These are phyloP conservation scores for Euryodendron excelsum DNA, from an alignment of 148 eudicot species.

Conservation along the genomic window DNA sequence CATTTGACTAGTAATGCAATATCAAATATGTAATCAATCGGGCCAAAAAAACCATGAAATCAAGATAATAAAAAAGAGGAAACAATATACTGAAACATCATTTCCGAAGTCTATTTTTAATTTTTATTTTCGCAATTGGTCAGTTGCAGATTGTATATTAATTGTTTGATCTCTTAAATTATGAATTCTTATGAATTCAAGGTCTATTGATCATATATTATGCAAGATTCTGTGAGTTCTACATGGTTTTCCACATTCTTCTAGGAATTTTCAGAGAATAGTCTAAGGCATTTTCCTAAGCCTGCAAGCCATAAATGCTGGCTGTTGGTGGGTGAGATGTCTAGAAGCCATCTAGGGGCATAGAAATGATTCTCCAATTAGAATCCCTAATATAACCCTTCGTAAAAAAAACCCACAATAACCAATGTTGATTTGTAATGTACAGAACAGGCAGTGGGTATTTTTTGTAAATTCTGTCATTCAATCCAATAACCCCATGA, in stretches of 20 bases:
- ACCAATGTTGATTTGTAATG: neutral
- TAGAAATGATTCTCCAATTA: slow-evolving; percentile 5
- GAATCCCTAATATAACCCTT: slow-evolving; percentile 4
- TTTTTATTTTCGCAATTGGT: neutral
- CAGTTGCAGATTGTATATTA: neutral
- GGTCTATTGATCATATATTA: neutral
- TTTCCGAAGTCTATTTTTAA: neutral
- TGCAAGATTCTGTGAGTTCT: neutral
- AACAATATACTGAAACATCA: neutral
- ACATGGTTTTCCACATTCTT: slow-evolving; percentile 23
- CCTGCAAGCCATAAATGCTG: neutral
- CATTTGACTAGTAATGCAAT: no score
- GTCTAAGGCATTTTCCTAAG: neutral
- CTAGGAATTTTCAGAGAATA: slow-evolving; percentile 9
- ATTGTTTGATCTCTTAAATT: neutral
- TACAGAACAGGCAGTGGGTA: neutral
- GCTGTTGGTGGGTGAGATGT: slow-evolving; percentile 19
- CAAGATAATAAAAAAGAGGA: no score
- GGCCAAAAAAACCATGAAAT: no score
- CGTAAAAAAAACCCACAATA: neutral
- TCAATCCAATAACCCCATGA: neutral
- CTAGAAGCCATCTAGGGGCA: neutral
- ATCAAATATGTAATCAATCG: no score
- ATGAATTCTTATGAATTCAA: neutral
- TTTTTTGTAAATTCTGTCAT: neutral